These are phyloP conservation scores for Phaeotremella skinneri DNA, from an alignment of 768 basidiomycete genomes.

Conservation along the genomic window DNA sequence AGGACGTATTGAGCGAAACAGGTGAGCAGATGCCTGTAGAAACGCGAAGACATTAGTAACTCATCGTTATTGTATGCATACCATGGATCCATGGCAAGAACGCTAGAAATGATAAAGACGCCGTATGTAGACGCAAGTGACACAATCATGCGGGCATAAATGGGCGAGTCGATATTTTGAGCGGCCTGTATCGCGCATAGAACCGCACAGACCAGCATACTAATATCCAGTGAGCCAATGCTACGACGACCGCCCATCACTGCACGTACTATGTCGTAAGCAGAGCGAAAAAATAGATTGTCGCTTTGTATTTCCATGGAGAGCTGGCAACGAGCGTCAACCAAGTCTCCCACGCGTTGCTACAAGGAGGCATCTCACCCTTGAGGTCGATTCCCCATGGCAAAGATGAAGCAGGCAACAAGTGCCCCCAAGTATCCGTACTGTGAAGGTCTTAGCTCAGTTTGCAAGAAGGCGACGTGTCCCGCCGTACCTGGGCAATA, in stretches of 20 bases:
- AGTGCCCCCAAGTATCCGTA: constrained; percentile 80
- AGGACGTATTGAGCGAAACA: constrained; percentile 85
- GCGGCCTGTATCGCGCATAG: constrained; percentile 73
- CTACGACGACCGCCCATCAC: background rate
- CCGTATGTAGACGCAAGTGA: constrained; percentile 85
- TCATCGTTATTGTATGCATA: constrained; percentile 6
- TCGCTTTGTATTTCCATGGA: constrained; percentile 79
- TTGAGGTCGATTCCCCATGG: constrained; percentile 91
- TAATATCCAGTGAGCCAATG: constrained; percentile 4
- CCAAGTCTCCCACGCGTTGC: constrained; percentile 12
- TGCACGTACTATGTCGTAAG: constrained; percentile 7
- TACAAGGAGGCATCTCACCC: constrained; percentile 59
- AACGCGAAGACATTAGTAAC: background rate
- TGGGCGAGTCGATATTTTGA: constrained; percentile 61
- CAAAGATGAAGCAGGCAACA: constrained; percentile 85
- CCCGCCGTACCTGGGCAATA: constrained; percentile 62
- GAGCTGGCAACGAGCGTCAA: constrained; percentile 56
- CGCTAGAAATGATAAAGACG: constrained; percentile 68
- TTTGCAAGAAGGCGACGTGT: constrained; percentile 5
- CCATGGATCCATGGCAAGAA: constrained; percentile 92
- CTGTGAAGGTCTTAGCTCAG: constrained; percentile 51
- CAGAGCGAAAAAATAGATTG: constrained; percentile 70
- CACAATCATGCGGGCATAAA: constrained; percentile 71
- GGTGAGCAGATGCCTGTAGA: constrained; percentile 79
- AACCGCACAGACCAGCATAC: constrained; percentile 74